Evolutionary conservation across 352 stramenopile genomes (phyloP).

Genomic region (Pythium diclinum): DNA sequence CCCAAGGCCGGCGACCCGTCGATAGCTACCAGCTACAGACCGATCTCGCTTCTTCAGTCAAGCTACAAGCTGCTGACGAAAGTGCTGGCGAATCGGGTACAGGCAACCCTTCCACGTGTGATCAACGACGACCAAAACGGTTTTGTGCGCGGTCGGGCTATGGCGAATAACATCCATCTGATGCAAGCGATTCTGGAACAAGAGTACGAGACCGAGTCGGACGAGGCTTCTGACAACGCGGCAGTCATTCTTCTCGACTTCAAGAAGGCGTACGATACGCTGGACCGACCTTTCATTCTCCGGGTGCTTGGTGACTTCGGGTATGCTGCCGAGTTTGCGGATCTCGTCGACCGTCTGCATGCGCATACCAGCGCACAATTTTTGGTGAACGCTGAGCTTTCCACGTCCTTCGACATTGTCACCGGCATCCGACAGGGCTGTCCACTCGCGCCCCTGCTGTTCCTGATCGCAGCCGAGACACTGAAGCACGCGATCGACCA

Average conservation of each 20-base stretch:
- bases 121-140: constrained; percentile 27
- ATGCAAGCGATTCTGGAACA: constrained; percentile 11
- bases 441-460: constrained; percentile 18
- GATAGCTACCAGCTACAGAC: constrained; percentile 24
- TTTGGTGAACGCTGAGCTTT: constrained; percentile 16
- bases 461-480: constrained; percentile 14
- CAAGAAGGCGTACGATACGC: constrained; percentile 17
- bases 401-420: not conserved
- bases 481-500: constrained; percentile 9
- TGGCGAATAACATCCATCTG: constrained; percentile 10
- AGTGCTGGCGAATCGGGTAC: constrained; percentile 9
- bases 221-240: not conserved
- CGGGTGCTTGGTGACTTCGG: not conserved
- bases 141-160: constrained; percentile 16
- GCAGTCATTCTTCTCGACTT: constrained; percentile 17
- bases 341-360: not conserved
- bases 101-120: not conserved
- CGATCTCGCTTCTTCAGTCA: constrained; percentile 26
- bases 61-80: constrained; percentile 32
- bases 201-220: not conserved
- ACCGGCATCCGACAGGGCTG: constrained; percentile 19
- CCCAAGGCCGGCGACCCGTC: constrained; percentile 23
- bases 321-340: not conserved
- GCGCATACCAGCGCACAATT: constrained; percentile 1
- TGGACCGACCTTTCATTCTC: constrained; percentile 6